Percentiles rank a stretch among this genome's conserved stretches.
Conservation (phyloP, 306 rosid genomes). For the Myrica gale region DNA sequence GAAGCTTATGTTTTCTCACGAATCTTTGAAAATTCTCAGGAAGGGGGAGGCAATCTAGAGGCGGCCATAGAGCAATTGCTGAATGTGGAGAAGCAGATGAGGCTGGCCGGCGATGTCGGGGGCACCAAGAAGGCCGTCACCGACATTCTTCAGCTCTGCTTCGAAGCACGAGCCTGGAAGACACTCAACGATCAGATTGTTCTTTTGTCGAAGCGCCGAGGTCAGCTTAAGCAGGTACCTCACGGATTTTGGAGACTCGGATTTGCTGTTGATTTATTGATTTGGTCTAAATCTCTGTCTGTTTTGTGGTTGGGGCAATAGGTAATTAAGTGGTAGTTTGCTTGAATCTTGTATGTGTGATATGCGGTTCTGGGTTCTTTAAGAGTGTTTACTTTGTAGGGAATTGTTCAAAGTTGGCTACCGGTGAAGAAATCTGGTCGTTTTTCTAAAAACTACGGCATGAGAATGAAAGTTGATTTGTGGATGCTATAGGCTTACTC, state of each 20-base stretch:
- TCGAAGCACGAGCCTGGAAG: constrained; percentile 79
- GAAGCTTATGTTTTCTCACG: not conserved
- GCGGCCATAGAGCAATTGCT: constrained; percentile 65
- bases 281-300: not conserved
- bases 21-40: constrained; percentile 42
- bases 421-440: not conserved
- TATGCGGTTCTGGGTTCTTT: not conserved
- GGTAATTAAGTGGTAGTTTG: not conserved
- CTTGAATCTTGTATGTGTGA: not conserved
- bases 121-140: constrained; percentile 82
- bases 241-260: not conserved
- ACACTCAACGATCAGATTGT: constrained; percentile 90
- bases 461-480: not conserved
- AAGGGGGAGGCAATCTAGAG: constrained; percentile 57
- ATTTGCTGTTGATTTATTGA: not conserved
- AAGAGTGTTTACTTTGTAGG: not conserved
- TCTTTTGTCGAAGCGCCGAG: constrained; percentile 86
- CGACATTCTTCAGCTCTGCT: constrained; percentile 80
- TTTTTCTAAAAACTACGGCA: not conserved
- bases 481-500: not conserved
- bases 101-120: constrained; percentile 67
- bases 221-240: constrained; percentile 90
- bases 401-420: not conserved
- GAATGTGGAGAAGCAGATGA: constrained; percentile 85
- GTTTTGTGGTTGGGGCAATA: not conserved